Evolutionary conservation across 257 asterid species (phyloP).

Genomic region (Handroanthus guayacan): DNA sequence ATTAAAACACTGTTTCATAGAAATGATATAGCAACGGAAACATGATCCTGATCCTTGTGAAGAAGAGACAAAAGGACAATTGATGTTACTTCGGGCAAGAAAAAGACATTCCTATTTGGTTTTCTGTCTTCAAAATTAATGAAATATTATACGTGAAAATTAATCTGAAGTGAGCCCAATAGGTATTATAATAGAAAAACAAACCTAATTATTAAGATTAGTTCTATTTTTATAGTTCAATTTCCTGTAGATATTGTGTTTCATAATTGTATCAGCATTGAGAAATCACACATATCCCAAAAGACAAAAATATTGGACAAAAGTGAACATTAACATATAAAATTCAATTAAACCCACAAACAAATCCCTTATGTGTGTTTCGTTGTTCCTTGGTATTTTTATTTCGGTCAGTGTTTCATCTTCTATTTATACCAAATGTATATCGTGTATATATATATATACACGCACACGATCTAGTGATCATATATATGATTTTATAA

Average conservation of each 20-base stretch:
- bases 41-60: conserved; percentile 31
- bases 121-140: conserved; percentile 25
- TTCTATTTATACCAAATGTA: no score
- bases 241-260: conserved; percentile 23
- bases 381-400: conserved; percentile 20
- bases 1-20: conserved; percentile 28
- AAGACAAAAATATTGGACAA: conserved; percentile 52
- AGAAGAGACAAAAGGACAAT: conserved; percentile 50
- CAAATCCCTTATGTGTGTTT: neutral
- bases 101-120: conserved; percentile 34
- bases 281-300: conserved; percentile 33
- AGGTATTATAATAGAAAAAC: neutral
- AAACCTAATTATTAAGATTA: no score
- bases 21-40: conserved; percentile 42
- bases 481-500: no score
- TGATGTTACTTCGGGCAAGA: conserved; percentile 41
- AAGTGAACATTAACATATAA: conserved; percentile 39
- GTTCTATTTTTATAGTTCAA: neutral
- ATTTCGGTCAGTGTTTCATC: no score
- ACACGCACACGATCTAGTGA: no score
- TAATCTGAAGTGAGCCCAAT: conserved; percentile 25
- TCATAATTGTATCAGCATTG: conserved; percentile 22
- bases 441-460: no score
- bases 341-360: conserved; percentile 27
- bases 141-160: neutral